These are phyloP conservation scores for Skeletonema marinoi DNA, from an alignment of 108 stramenopile genomes.

Conservation along the genomic window DNA sequence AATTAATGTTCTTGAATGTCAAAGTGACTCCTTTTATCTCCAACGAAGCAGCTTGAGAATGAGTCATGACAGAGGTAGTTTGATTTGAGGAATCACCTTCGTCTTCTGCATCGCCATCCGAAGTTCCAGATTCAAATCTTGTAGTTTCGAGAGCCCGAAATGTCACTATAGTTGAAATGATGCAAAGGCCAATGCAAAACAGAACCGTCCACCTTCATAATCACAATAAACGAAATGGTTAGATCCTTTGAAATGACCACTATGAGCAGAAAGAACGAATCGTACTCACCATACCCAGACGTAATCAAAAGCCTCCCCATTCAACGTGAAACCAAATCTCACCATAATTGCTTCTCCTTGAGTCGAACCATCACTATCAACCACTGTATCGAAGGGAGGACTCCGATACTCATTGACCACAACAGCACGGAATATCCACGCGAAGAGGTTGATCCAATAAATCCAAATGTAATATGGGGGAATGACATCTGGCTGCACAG, in stretches of 20 bases:
- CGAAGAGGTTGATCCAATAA: slow-evolving; percentile 67
- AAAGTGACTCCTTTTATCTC: slow-evolving; percentile 49
- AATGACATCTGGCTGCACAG: slow-evolving; percentile 62
- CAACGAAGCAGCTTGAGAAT: slow-evolving; percentile 11
- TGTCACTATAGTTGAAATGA: slow-evolving; percentile 16
- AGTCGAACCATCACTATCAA: slow-evolving; percentile 36
- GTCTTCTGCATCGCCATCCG: slow-evolving; percentile 16
- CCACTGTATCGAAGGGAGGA: slow-evolving; percentile 47
- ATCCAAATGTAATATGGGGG: slow-evolving; percentile 60
- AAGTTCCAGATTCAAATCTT: slow-evolving; percentile 28
- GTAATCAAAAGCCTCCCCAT: slow-evolving; percentile 44
- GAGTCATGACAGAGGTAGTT: slow-evolving; percentile 6
- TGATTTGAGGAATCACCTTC: slow-evolving; percentile 9
- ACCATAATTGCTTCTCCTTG: slow-evolving; percentile 53
- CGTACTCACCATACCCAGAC: slow-evolving; percentile 45
- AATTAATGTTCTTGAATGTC: slow-evolving; percentile 66
- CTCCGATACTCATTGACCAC: slow-evolving; percentile 64
- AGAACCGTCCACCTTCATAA: slow-evolving; percentile 8
- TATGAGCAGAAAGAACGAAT: not conserved
- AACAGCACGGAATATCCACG: slow-evolving; percentile 62
- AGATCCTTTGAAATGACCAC: not conserved
- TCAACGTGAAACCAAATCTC: slow-evolving; percentile 45
- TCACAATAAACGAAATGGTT: not conserved
- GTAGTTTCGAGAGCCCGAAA: slow-evolving; percentile 14
- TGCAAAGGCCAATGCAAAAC: slow-evolving; percentile 30